These are phyloP conservation scores for Nicotiana undulata DNA, from an alignment of 257 asterid species.

Conservation along the genomic window DNA sequence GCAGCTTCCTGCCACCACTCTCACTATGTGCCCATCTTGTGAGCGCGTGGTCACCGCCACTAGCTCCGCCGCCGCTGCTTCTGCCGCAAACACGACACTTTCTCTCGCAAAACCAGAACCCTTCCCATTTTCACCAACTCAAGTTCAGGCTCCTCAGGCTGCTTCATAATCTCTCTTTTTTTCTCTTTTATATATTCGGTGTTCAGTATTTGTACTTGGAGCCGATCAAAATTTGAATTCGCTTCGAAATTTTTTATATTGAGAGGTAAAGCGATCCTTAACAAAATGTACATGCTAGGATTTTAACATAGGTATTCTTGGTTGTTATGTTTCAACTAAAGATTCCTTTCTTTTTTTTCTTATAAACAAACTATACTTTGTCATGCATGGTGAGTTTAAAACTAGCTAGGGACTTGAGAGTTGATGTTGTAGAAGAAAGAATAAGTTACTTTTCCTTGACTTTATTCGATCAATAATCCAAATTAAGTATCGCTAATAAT, in stretches of 20 bases:
- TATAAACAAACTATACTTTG: neutral
- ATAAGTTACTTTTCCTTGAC: neutral
- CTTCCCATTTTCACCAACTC: constrained; percentile 22
- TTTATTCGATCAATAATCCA: neutral
- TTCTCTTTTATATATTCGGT: no score
- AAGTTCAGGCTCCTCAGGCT: constrained; percentile 11
- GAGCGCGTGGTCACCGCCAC: constrained; percentile 54
- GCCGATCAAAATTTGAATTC: no score
- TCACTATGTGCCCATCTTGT: constrained; percentile 91
- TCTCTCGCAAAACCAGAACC: constrained; percentile 21
- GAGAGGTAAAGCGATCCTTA: no score
- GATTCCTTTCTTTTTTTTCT: neutral
- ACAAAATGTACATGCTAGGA: neutral
- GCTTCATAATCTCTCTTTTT: neutral
- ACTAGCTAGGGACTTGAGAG: neutral
- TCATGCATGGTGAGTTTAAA: neutral
- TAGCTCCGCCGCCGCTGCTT: neutral
- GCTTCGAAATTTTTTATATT: no score
- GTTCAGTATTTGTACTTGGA: no score
- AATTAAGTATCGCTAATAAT: neutral
- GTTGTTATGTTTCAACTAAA: neutral
- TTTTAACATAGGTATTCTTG: neutral
- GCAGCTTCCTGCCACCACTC: constrained; percentile 90
- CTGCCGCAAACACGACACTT: constrained; percentile 10
- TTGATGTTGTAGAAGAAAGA: neutral